Evolutionary conservation across 148 eudicot species (phyloP).

Genomic region (Pharnaceum exiguum): DNA sequence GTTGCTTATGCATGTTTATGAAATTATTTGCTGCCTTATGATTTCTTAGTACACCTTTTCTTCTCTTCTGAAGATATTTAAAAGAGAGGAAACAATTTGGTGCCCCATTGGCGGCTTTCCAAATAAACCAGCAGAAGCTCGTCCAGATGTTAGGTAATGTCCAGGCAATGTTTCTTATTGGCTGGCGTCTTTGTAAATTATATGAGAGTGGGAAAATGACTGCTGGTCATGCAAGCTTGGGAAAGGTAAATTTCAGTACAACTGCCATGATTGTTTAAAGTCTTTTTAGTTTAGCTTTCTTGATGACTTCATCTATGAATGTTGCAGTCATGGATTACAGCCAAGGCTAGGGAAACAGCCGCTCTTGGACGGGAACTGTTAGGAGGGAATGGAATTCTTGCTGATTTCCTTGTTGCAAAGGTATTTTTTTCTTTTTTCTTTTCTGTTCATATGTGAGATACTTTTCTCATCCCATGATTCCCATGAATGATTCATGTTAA

Average conservation of each 20-base stretch:
- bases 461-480: no score
- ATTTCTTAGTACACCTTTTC: not conserved
- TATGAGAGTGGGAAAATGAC: constrained; percentile 91
- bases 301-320: not conserved
- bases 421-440: constrained; percentile 24
- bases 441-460: no score
- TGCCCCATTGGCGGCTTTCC: constrained; percentile 89
- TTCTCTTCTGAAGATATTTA: constrained; percentile 48
- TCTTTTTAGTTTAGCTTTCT: not conserved
- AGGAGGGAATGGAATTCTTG: constrained; percentile 88
- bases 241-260: constrained; percentile 51
- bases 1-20: not conserved
- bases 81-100: constrained; percentile 90
- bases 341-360: constrained; percentile 75
- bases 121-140: constrained; percentile 82
- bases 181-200: constrained; percentile 92
- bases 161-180: constrained; percentile 81
- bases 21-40: not conserved
- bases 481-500: no score
- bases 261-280: not conserved
- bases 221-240: constrained; percentile 85
- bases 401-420: constrained; percentile 90
- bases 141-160: constrained; percentile 81
- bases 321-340: constrained; percentile 70
- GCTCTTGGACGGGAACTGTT: constrained; percentile 87